A percentile compares a stretch with the other conserved stretches of the same genome.
These are phyloP conservation scores for Stellera chamaejasme DNA, from an alignment of 345 rosid genomes.

Conservation along the genomic window DNA sequence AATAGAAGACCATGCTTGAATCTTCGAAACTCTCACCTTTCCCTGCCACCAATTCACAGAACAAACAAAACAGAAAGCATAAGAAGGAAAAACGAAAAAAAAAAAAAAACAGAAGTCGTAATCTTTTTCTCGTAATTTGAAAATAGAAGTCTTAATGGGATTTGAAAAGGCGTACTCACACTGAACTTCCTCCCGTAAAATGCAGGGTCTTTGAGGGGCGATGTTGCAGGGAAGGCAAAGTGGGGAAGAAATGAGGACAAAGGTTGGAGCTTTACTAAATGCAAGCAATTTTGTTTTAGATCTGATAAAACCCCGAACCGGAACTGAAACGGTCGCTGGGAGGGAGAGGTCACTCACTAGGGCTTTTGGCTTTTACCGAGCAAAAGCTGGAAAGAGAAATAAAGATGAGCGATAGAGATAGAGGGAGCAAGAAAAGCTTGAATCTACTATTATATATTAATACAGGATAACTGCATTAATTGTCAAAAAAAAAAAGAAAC, in stretches of 20 bases:
- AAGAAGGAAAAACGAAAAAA: too few species aligned
- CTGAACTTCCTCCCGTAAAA: constrained; percentile 5
- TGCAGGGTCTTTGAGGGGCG: constrained; percentile 7
- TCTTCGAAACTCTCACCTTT: constrained; percentile 4
- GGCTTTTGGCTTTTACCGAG: constrained; percentile 8
- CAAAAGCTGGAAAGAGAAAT: constrained; percentile 5
- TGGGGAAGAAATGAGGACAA: neutral
- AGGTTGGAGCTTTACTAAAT: constrained; percentile 5
- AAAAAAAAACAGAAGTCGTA: too few species aligned
- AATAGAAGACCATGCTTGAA: constrained; percentile 7
- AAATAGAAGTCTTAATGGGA: too few species aligned
- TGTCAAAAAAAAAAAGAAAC: too few species aligned
- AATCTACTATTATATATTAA: too few species aligned
- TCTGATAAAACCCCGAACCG: constrained; percentile 11
- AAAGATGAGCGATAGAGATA: neutral
- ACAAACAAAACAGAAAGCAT: too few species aligned
- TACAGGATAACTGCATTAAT: too few species aligned
- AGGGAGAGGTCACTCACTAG: constrained; percentile 1
- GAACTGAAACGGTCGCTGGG: constrained; percentile 1
- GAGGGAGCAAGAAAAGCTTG: neutral
- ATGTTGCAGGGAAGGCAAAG: neutral
- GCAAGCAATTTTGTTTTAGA: constrained; percentile 13
- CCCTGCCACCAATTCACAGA: too few species aligned
- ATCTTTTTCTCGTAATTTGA: too few species aligned
- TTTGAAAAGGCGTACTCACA: too few species aligned